These are phyloP conservation scores for Talaromyces stipitatus DNA, from an alignment of 495 filamentous ascomycete species.

Conservation along the genomic window DNA sequence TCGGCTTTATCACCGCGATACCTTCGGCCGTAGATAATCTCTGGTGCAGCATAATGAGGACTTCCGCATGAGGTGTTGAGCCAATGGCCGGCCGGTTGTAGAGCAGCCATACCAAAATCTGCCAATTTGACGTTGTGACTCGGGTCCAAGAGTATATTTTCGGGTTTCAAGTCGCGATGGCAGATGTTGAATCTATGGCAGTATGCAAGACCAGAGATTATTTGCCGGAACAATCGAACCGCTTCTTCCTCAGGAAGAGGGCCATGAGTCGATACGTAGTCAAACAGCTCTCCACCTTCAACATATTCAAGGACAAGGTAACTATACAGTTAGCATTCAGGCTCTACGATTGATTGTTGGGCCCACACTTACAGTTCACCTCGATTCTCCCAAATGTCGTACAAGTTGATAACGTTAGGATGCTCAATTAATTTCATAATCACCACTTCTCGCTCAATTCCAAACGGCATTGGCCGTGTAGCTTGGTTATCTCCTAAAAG, in stretches of 20 bases:
- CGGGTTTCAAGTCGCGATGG: conserved; percentile 93
- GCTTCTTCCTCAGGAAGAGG: conserved; percentile 69
- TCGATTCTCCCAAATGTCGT: conserved; percentile 94
- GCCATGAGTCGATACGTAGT: conserved; percentile 62
- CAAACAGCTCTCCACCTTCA: conserved; percentile 83
- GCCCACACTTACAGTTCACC: conserved; percentile 69
- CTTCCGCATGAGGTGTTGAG: conserved; percentile 89
- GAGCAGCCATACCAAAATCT: conserved; percentile 95
- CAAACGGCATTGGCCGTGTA: conserved; percentile 66
- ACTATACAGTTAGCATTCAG: conserved; percentile 32
- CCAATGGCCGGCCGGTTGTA: conserved; percentile 70
- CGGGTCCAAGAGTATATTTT: conserved; percentile 83
- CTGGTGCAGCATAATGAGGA: conserved; percentile 91
- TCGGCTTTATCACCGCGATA: conserved; percentile 84
- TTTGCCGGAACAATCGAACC: conserved; percentile 81
- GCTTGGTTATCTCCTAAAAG: conserved; percentile 27
- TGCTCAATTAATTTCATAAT: conserved; percentile 96
- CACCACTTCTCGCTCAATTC: conserved; percentile 85
- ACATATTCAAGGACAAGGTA: conserved; percentile 97
- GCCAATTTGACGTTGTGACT: conserved; percentile 76
- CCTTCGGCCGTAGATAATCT: conserved; percentile 60
- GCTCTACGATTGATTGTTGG: not conserved
- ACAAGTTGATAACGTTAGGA: conserved; percentile 81
- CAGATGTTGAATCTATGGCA: conserved; percentile 91
- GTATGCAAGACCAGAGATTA: conserved; percentile 85